Base-by-base conservation (phyloP, 495 filamentous ascomycete genomes). In the Pseudevernia furfuracea region DNA sequence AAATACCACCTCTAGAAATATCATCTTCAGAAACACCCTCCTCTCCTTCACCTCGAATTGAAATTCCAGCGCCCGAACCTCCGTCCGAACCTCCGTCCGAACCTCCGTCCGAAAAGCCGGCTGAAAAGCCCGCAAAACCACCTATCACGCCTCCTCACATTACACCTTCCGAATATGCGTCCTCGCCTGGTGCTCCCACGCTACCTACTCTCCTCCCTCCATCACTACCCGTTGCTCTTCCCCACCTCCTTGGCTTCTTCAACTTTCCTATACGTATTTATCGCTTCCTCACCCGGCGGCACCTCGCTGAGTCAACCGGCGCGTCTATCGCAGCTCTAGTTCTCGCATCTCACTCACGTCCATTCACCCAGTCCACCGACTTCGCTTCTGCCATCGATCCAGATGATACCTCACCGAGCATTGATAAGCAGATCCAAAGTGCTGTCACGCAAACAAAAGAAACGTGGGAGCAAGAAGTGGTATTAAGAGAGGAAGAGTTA, bases 181-280 rank as follows among this genome's bases (percentile, higher is more conserved):
- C 82, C 62, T 82, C 85, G 43, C 38, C 74, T 41, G 81, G 88
- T 38, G 84, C 91, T 1, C 69, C 80, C 28, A 73, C 79, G 28
- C 76, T 88, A 36, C 92, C 92, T 4, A 67, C 76, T 32, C 76
- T 84, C 5, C 74, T 88, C 60, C 77, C 79, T 39, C 91, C 91
- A 41, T 85, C 87, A 21, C 77, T 80, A n/a, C 81, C 87, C 11
- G 81, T 99, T 52, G 77, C 80, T 46, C 87, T 96, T 74, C 94
- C 94, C 0, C 92, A 97, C 71, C 82, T 97, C 58, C 88, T 99
- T 36, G 94, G 94, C 64, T 95, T 99, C 79, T 75, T 92, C 57
- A 93, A 95, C 75, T 97, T 92, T 1, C 90, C 91, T 0, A 89
- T 85, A 67, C 85, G 94, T 43, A 72, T 97, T 59, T 89, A 89